Conservation (phyloP, 2,329 filamentous ascomycete genomes). For the Phoma sp. region DNA sequence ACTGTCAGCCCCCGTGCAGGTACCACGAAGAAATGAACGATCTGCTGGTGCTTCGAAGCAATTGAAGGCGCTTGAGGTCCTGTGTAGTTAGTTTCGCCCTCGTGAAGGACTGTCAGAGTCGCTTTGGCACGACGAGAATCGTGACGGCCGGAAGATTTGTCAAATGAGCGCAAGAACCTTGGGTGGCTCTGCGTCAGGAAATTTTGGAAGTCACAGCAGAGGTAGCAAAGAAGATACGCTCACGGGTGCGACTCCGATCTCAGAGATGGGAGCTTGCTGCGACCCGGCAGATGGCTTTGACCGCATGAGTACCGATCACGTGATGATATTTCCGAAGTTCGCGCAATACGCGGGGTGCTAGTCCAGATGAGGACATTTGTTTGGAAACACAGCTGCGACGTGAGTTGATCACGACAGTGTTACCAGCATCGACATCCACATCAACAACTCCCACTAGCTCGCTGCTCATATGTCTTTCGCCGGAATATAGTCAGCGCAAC, state of each 20-base stretch:
- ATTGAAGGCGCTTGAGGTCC: constrained; percentile 1
- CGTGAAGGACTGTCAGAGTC: not conserved
- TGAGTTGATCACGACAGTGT: not conserved
- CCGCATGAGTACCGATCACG: constrained; percentile 3
- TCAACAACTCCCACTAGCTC: constrained; percentile 15
- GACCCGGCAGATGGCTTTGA: constrained; percentile 13
- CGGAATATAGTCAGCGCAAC: constrained; percentile 15
- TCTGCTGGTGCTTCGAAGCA: not conserved
- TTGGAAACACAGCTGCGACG: constrained; percentile 9
- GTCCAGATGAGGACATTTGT: constrained; percentile 12
- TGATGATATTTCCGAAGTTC: constrained; percentile 5
- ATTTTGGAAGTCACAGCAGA: constrained; percentile 3
- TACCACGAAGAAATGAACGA: not conserved
- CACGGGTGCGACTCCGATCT: constrained; percentile 8
- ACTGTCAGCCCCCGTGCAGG: constrained; percentile 16
- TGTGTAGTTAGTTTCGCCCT: not conserved
- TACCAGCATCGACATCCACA: not conserved
- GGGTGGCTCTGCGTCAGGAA: not conserved
- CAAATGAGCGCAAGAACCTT: constrained; percentile 5
- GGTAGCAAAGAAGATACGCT: not conserved
- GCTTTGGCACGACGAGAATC: not conserved
- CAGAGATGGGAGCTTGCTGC: not conserved
- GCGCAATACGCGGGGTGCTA: constrained; percentile 1
- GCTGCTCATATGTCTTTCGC: constrained; percentile 23
- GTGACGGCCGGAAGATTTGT: not conserved